Percentiles rank a stretch among this genome's conserved stretches.
Conservation (phyloP, 345 rosid species). For the Erysimum cheiranthoides region DNA sequence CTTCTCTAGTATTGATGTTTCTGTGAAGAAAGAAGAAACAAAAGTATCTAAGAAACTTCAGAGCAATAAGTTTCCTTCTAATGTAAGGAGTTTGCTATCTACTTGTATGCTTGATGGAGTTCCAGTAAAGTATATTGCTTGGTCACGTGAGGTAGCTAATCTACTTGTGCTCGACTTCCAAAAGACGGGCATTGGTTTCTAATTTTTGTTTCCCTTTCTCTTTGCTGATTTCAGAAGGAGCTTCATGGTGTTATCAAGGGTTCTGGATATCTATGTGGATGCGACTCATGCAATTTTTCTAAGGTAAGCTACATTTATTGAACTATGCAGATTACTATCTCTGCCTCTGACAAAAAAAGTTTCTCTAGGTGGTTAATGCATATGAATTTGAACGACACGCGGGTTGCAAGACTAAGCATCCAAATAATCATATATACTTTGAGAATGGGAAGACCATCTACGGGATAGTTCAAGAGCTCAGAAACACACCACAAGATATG, state of each 20-base stretch:
- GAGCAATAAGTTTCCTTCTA: slow-evolving; percentile 81
- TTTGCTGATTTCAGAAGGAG: slow-evolving; percentile 49
- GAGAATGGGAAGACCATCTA: too few relatives aligned
- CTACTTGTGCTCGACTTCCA: background rate
- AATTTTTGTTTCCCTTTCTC: background rate
- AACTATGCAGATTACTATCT: background rate
- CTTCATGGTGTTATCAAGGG: slow-evolving; percentile 71
- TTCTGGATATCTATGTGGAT: slow-evolving; percentile 81
- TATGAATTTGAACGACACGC: slow-evolving; percentile 55
- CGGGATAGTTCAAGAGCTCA: too few relatives aligned
- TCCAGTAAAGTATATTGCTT: slow-evolving; percentile 69
- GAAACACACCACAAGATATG: too few relatives aligned
- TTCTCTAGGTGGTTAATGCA: slow-evolving; percentile 67
- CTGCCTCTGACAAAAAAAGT: slow-evolving; percentile 17
- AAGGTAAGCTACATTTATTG: slow-evolving; percentile 52
- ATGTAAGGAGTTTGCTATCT: slow-evolving; percentile 71
- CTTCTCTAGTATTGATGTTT: slow-evolving; percentile 53
- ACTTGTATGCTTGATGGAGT: slow-evolving; percentile 73
- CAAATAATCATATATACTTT: too few relatives aligned
- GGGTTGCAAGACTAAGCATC: too few relatives aligned
- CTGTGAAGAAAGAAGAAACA: slow-evolving; percentile 53
- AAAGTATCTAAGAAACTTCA: slow-evolving; percentile 65
- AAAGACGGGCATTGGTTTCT: background rate
- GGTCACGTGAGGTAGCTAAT: slow-evolving; percentile 70
- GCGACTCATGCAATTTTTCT: slow-evolving; percentile 47